phyloP scores from a whole-genome alignment of 495 filamentous ascomycete species.

The Bathelium albidoporum region DNA sequence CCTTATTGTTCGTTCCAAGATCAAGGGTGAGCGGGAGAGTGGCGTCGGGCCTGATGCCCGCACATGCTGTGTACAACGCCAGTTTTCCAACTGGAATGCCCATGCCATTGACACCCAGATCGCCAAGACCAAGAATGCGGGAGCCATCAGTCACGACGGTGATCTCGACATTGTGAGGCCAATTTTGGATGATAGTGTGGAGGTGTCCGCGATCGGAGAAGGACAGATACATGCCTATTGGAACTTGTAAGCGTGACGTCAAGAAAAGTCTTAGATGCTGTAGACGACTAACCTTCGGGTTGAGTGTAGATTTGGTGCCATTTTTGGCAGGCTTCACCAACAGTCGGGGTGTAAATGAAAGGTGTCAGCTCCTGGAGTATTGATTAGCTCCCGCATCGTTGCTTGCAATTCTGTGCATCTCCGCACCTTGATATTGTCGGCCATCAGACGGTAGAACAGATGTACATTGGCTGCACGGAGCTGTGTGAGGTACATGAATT shows the following conservation, averaged over 20 bases:
- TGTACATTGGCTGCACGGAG: conserved; percentile 84
- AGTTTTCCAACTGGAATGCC: conserved; percentile 94
- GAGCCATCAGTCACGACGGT: conserved; percentile 96
- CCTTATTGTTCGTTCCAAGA: conserved; percentile 82
- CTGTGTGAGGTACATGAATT: conserved; percentile 84
- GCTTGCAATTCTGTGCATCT: background rate
- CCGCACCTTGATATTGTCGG: conserved; percentile 70
- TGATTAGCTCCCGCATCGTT: background rate
- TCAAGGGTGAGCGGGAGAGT: conserved; percentile 90
- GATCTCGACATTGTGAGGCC: conserved; percentile 88
- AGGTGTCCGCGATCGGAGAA: conserved; percentile 81
- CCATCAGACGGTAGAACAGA: conserved; percentile 88
- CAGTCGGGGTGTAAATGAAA: conserved; percentile 92
- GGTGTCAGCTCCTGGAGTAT: conserved; percentile 65
- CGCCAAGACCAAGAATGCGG: conserved; percentile 88
- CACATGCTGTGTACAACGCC: conserved; percentile 88
- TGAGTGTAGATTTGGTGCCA: conserved; percentile 95
- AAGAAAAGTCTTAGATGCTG: background rate
- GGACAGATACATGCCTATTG: conserved; percentile 70
- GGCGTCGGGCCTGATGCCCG: conserved; percentile 84
- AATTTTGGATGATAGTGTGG: conserved; percentile 73
- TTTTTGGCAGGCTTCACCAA: conserved; percentile 89
- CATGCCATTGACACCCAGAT: conserved; percentile 95
- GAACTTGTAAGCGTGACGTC: conserved; percentile 17
- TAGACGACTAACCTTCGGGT: conserved; percentile 56